Conservation (phyloP, 495 filamentous ascomycete genomes). For the Aspergillus kassunensis region DNA sequence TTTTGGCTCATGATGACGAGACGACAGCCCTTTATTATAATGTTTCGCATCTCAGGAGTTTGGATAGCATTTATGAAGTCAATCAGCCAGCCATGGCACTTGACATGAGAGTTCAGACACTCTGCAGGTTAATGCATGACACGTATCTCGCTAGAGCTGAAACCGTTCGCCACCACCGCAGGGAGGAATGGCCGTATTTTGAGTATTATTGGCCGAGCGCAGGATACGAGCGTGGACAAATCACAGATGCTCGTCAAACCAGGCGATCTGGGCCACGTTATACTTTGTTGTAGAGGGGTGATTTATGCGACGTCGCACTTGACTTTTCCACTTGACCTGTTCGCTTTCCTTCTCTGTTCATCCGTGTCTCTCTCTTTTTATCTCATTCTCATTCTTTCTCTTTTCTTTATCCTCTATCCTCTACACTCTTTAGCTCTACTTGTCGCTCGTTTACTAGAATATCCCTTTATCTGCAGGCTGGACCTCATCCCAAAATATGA, state of each 20-base stretch:
- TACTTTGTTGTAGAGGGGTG: too few species aligned
- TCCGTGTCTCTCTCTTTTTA: constrained; percentile 1
- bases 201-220: neutral
- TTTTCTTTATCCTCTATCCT: neutral
- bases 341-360: neutral
- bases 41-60: too few species aligned
- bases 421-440: neutral
- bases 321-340: neutral
- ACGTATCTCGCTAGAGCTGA: constrained; percentile 7
- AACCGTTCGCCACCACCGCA: constrained; percentile 5
- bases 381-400: neutral
- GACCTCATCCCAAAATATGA: neutral
- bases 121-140: constrained; percentile 8
- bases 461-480: neutral
- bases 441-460: neutral
- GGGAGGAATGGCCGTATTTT: neutral
- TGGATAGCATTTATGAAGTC: neutral
- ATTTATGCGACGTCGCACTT: too few species aligned
- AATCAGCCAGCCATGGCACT: neutral
- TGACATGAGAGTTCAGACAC: constrained; percentile 1
- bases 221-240: constrained; percentile 7
- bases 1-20: too few species aligned
- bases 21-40: too few species aligned
- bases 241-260: neutral
- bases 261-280: constrained; percentile 13